These are phyloP conservation scores for Grosmannia penicillata DNA, from an alignment of 2,329 filamentous ascomycete species.

Conservation along the genomic window DNA sequence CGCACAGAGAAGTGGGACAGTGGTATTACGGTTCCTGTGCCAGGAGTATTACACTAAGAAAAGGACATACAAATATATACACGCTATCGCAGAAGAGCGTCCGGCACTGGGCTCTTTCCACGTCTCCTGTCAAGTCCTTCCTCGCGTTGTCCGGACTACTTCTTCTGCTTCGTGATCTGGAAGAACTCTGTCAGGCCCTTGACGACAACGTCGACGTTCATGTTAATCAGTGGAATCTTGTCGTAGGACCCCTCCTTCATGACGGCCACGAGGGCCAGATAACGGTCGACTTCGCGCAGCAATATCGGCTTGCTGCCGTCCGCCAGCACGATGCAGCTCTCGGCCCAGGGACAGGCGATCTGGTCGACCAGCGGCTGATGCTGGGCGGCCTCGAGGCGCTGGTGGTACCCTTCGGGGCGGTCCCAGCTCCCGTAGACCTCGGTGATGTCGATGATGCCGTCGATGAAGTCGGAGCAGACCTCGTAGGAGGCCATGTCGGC, in stretches of 20 bases:
- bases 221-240: slow-evolving; percentile 71
- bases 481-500: slow-evolving; percentile 94
- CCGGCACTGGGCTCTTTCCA: too few species aligned
- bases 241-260: slow-evolving; percentile 78
- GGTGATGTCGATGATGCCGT: slow-evolving; percentile 93
- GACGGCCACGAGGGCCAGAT: slow-evolving; percentile 69
- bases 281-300: slow-evolving; percentile 55
- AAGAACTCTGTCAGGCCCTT: slow-evolving; percentile 70
- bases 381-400: slow-evolving; percentile 44
- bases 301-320: slow-evolving; percentile 50
- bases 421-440: slow-evolving; percentile 79
- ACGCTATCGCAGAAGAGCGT: too few species aligned
- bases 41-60: neutral
- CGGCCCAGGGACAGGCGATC: slow-evolving; percentile 48
- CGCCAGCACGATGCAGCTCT: slow-evolving; percentile 53
- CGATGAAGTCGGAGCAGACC: slow-evolving; percentile 96
- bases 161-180: slow-evolving; percentile 48
- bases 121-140: neutral
- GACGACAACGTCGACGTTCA: slow-evolving; percentile 74
- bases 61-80: neutral
- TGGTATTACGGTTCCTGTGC: neutral
- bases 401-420: slow-evolving; percentile 38
- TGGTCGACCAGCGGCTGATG: slow-evolving; percentile 49
- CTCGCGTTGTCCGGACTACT: neutral
- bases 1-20: neutral